Evolutionary conservation across 164 flowering plant genomes (phyloP).

Genomic region (Kingdonia uniflora): DNA sequence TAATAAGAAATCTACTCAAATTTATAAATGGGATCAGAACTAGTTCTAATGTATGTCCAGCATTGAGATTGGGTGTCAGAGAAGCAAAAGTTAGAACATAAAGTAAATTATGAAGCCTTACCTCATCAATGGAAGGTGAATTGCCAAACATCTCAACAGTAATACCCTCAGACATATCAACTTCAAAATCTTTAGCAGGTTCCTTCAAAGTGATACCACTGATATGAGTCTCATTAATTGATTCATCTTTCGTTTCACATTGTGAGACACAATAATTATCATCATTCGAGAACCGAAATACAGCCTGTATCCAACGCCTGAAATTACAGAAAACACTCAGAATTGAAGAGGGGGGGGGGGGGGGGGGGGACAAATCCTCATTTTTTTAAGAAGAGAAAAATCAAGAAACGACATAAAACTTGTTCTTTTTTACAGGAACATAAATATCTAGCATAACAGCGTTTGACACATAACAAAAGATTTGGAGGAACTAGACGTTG

Average conservation of each 20-base stretch:
- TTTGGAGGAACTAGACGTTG: background rate
- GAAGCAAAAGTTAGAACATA: background rate
- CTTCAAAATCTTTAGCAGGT: conserved; percentile 22
- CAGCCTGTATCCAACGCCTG: conserved; percentile 97
- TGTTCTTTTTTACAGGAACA: too few species aligned
- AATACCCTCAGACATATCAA: conserved; percentile 75
- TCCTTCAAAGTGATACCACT: conserved; percentile 11
- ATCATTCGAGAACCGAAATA: conserved; percentile 28
- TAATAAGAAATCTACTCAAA: too few species aligned
- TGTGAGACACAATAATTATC: conserved; percentile 6
- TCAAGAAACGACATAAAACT: too few species aligned
- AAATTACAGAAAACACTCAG: conserved; percentile 15
- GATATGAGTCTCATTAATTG: conserved; percentile 12
- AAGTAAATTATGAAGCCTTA: conserved; percentile 9
- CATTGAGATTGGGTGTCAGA: too few species aligned
- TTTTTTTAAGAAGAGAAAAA: too few species aligned
- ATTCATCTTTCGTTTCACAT: conserved; percentile 14
- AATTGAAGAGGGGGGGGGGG: too few species aligned
- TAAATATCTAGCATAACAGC: too few species aligned
- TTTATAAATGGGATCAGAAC: background rate
- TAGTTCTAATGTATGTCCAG: background rate
- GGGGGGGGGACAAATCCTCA: too few species aligned
- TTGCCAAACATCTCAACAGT: conserved; percentile 76
- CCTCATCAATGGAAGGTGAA: conserved; percentile 52
- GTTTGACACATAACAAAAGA: too few species aligned